A percentile compares a stretch with the other conserved stretches of the same genome.
These are phyloP conservation scores for Arabidopsis thaliana DNA, from an alignment of 345 rosid genomes.

Conservation along the genomic window DNA sequence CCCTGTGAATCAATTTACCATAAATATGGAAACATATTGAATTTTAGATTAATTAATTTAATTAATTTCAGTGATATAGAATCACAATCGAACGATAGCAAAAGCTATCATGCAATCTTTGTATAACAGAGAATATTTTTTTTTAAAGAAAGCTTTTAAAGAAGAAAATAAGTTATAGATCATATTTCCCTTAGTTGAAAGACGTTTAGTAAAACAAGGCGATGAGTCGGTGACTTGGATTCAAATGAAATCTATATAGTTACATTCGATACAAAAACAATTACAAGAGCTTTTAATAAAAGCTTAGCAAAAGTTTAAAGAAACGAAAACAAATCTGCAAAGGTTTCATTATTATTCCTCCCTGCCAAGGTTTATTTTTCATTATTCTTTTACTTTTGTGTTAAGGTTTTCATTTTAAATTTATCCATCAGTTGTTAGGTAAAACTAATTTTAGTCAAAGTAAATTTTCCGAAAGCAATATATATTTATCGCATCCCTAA, in stretches of 20 bases:
- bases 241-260: background rate
- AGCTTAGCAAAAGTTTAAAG: background rate
- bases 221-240: background rate
- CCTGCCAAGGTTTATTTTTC: background rate
- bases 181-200: background rate
- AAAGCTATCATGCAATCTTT: background rate
- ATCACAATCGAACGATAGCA: background rate
- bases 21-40: background rate
- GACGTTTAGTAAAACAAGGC: background rate
- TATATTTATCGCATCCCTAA: no score
- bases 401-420: background rate
- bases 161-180: background rate
- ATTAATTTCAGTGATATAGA: no score
- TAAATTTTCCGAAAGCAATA: no score
- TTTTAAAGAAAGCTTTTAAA: background rate
- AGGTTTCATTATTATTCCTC: background rate
- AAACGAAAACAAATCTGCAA: background rate
- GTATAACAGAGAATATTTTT: no score
- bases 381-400: background rate
- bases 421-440: background rate
- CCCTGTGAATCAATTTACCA: background rate
- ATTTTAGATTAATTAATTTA: no score
- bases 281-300: background rate
- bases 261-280: background rate
- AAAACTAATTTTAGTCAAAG: background rate